Evolutionary conservation across 1,284 basidiomycete genomes (phyloP).

Genomic region (Chiua sp.): DNA sequence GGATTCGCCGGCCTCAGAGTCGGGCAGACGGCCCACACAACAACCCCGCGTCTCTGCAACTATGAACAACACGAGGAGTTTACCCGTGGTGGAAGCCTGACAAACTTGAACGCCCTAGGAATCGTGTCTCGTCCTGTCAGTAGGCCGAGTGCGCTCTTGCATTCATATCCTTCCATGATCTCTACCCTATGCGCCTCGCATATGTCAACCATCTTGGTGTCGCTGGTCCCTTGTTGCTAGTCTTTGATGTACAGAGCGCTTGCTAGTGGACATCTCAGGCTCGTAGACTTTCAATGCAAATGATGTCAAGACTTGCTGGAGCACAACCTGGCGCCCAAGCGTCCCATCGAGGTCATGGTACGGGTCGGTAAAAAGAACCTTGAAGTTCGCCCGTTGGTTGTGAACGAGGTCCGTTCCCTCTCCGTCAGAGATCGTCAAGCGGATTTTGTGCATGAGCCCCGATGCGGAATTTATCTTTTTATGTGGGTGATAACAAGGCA

Average conservation of each 20-base stretch:
- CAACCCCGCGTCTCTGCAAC: no score
- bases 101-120: no score
- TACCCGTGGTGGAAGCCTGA: no score
- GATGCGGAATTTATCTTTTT: constrained; percentile 96
- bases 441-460: constrained; percentile 90
- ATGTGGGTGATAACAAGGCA: constrained; percentile 98
- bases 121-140: no score
- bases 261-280: not conserved
- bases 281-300: constrained; percentile 90
- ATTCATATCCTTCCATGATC: no score
- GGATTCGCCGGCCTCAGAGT: no score
- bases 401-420: constrained; percentile 76
- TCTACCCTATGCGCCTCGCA: no score
- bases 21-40: no score
- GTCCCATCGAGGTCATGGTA: constrained; percentile 92
- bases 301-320: constrained; percentile 97
- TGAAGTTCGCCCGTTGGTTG: constrained; percentile 92
- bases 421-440: constrained; percentile 83
- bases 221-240: not conserved
- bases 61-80: no score
- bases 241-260: no score
- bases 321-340: constrained; percentile 87
- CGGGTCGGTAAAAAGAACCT: constrained; percentile 98
- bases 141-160: no score
- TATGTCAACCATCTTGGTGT: no score